These are phyloP conservation scores for Pseudotsuga menziesii DNA, from an alignment of 75 land plant species.

Conservation along the genomic window DNA sequence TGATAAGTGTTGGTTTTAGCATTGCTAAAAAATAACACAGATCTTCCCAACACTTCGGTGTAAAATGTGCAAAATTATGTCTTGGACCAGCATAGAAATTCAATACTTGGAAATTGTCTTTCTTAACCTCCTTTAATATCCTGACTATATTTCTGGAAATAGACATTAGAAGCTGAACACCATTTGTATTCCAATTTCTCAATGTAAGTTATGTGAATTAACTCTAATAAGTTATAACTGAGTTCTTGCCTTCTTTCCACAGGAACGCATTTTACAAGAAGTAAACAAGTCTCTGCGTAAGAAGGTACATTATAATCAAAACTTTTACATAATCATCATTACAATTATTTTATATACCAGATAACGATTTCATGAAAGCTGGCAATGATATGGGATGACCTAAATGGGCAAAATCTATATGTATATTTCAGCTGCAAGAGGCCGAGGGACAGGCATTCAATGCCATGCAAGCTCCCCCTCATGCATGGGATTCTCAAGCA, in stretches of 20 bases:
- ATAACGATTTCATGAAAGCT: neutral
- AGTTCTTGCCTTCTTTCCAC: neutral
- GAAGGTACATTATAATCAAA: neutral
- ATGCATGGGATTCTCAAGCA: slow-evolving; percentile 4
- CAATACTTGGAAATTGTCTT: no score
- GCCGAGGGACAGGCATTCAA: neutral
- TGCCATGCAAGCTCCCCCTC: neutral
- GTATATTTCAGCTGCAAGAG: neutral
- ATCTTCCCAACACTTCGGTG: no score
- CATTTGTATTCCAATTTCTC: no score
- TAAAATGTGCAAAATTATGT: no score
- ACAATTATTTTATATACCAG: neutral
- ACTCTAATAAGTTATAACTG: no score
- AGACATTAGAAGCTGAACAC: no score
- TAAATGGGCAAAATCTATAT: neutral
- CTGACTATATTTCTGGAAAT: no score
- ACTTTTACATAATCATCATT: neutral
- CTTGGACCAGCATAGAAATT: no score
- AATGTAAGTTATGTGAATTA: no score
- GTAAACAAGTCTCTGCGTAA: neutral
- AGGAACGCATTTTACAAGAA: neutral
- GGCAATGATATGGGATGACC: neutral
- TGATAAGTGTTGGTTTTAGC: no score
- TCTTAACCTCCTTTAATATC: no score
- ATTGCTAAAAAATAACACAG: no score